phyloP scores from a whole-genome alignment of 208 protist species.

The Leishmania major region DNA sequence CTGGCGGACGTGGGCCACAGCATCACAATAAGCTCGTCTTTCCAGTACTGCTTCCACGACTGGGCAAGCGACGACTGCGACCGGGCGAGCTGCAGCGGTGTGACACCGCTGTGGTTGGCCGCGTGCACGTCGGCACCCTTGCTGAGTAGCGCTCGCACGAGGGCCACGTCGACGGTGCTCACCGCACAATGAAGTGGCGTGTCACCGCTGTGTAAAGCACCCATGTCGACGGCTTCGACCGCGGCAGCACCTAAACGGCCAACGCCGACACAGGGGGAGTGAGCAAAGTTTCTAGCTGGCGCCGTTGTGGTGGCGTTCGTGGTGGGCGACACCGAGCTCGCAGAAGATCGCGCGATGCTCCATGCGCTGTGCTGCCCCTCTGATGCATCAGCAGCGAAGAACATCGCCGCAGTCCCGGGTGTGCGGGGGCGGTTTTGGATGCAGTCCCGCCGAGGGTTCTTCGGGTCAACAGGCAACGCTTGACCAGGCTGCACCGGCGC shows the following conservation, averaged over 20 bases:
- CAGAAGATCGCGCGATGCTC: neutral
- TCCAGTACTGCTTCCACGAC: conserved; percentile 31
- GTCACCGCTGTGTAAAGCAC: conserved; percentile 9
- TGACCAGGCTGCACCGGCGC: neutral
- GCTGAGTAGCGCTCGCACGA: conserved; percentile 66
- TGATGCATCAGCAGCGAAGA: neutral
- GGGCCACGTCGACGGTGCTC: conserved; percentile 39
- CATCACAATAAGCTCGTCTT: conserved; percentile 16
- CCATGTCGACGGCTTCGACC: neutral
- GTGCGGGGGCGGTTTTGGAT: neutral
- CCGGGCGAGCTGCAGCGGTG: conserved; percentile 22
- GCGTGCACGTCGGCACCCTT: conserved; percentile 52
- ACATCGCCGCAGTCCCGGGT: neutral
- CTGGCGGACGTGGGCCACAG: conserved; percentile 15
- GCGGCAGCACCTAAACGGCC: neutral
- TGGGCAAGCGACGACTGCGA: conserved; percentile 1
- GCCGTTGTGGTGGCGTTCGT: neutral
- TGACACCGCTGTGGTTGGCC: conserved; percentile 10
- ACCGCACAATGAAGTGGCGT: conserved; percentile 75
- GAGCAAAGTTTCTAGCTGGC: no score
- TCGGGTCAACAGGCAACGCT: neutral
- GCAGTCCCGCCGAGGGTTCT: neutral
- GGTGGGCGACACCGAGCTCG: neutral
- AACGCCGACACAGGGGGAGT: neutral
- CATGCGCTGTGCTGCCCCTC: neutral